Evolutionary conservation across 352 stramenopile species (phyloP), one percentile per base, ranked within the genome.

Genomic region (Pythium rishiriense): DNA sequence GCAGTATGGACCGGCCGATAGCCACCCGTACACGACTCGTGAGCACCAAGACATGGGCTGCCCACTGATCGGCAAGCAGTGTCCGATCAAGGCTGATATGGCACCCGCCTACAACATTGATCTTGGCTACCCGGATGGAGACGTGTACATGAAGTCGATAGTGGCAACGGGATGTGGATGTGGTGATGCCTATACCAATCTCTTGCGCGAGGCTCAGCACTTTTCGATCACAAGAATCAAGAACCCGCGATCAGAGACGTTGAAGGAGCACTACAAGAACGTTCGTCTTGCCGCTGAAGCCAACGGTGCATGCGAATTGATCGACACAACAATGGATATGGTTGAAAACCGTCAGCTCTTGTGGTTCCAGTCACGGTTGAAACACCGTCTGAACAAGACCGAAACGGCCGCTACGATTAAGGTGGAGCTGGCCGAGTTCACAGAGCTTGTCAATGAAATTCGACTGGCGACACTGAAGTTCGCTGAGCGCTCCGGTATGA

Each of bases 181-280:
- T 35, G 87, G 94, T 31, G 87, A 96, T 75, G 76, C 80, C 31
- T 85, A 85, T 43, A 78, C 78, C 19, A 73, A 81, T 17, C 85
- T 83, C 11, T 58, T 94, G 53, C 73, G 68, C 3, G 87, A 96
- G 81, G 85, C 85, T 0, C 58, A 89, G 58, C n/a, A n/a, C n/a
- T n/a, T n/a, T n/a, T n/a, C n/a, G n/a, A n/a, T n/a, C n/a, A n/a
- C n/a, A 37, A 37, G 31, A 37, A 4, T 17, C 9, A 17, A 39
- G n/a, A 91, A 93, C 60, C 79, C n/a, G 3, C 87, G 87, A 55
- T 74, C 79, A 4, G 83, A 93, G 28, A 80, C 74, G 10, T 68
- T 96, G 52, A 96, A 96, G 71, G 90, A 93, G 63, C 87, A 96
- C 65, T 96, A 96, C 73, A 90, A 90, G 60, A 93, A 92, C 42